Evolutionary conservation across 2,329 filamentous ascomycete species (phyloP).

Genomic region (Cephalotrichum gorgonifer): DNA sequence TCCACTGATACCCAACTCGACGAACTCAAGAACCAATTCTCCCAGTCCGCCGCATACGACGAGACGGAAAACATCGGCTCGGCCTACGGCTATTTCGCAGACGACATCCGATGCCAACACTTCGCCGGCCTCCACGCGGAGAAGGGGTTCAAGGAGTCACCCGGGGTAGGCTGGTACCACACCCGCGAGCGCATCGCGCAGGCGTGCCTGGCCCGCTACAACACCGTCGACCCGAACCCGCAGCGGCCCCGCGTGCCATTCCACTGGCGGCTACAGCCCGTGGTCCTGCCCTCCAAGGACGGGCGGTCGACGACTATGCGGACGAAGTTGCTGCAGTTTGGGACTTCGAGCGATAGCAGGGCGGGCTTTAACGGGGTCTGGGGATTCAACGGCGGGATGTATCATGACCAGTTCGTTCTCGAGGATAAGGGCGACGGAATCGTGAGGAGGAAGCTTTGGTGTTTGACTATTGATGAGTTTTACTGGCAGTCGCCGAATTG

Average conservation of each 20-base stretch:
- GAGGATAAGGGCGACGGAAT: not conserved
- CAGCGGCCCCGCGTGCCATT: conserved; percentile 1
- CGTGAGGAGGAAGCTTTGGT: conserved; percentile 1
- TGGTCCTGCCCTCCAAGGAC: not conserved
- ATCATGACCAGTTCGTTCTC: conserved; percentile 3
- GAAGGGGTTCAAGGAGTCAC: conserved; percentile 4
- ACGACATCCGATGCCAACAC: conserved; percentile 4
- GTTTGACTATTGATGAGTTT: conserved; percentile 4
- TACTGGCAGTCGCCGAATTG: conserved; percentile 4
- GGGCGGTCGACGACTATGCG: conserved; percentile 1
- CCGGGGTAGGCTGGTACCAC: not conserved
- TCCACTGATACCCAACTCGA: not conserved
- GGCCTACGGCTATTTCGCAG: conserved; percentile 4
- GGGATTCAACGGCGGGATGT: conserved; percentile 5
- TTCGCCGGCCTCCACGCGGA: conserved; percentile 3
- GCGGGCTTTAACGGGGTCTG: not conserved
- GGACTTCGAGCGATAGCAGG: not conserved
- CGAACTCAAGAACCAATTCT: not conserved
- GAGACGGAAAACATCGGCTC: conserved; percentile 2
- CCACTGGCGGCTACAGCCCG: conserved; percentile 2
- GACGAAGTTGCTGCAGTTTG: conserved; percentile 3
- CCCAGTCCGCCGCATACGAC: conserved; percentile 1
- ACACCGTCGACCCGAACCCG: conserved; percentile 2
- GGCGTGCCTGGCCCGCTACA: conserved; percentile 1
- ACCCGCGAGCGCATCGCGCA: conserved; percentile 3